These are phyloP conservation scores for Crithidia sp. DNA, from an alignment of 208 protist species.

Conservation along the genomic window DNA sequence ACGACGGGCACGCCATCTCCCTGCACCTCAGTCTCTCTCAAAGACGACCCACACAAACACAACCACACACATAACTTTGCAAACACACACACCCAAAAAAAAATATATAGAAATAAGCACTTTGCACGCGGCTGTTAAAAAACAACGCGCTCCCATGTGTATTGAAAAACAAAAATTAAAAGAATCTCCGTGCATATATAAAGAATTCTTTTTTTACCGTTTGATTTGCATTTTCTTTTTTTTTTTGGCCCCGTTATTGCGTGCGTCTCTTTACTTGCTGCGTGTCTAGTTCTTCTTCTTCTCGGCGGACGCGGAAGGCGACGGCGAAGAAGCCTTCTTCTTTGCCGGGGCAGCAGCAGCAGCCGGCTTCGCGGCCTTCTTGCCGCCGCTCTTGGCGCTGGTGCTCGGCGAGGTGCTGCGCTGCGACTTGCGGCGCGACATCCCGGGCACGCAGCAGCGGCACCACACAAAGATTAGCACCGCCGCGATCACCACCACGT, in stretches of 20 bases:
- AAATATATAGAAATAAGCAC: too few relatives aligned
- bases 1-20: too few relatives aligned
- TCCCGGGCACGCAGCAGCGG: conserved; percentile 21
- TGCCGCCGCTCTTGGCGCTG: neutral
- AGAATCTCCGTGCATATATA: neutral
- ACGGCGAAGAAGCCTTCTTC: conserved; percentile 9
- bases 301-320: neutral
- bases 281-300: conserved; percentile 23
- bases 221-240: neutral
- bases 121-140: conserved; percentile 5
- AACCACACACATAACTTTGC: too few relatives aligned
- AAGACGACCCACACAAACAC: too few relatives aligned
- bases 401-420: neutral
- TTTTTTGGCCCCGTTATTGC: neutral
- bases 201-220: neutral
- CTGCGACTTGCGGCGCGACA: conserved; percentile 19
- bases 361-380: neutral
- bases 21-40: too few relatives aligned
- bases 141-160: neutral
- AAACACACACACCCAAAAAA: too few relatives aligned
- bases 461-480: conserved; percentile 30
- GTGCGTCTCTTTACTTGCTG: conserved; percentile 1
- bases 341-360: neutral
- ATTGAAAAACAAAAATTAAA: too few relatives aligned
- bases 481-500: conserved; percentile 29